These are phyloP conservation scores for Boletus huronensis DNA, from an alignment of 768 basidiomycete species.

Conservation along the genomic window DNA sequence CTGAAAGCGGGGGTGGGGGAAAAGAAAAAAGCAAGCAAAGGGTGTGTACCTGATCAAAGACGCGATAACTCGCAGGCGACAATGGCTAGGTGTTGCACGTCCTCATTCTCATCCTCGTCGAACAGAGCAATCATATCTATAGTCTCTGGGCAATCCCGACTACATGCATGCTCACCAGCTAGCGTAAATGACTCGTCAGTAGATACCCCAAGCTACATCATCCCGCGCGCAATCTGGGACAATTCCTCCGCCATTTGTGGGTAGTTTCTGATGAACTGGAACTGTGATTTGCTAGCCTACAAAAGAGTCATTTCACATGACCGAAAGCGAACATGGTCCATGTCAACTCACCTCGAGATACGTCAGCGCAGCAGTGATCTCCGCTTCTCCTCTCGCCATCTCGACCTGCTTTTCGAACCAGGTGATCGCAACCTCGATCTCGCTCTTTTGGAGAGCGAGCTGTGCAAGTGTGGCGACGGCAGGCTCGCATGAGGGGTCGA, in stretches of 20 bases:
- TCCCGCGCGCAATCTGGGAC: slow-evolving; percentile 41
- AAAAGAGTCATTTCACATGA: background rate
- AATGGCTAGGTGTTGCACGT: background rate
- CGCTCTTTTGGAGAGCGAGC: slow-evolving; percentile 84
- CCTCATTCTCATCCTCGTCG: slow-evolving; percentile 4
- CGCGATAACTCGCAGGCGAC: slow-evolving; percentile 6
- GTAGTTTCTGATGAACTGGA: slow-evolving; percentile 79
- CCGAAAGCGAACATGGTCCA: background rate
- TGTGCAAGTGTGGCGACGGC: slow-evolving; percentile 96
- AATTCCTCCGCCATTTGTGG: slow-evolving; percentile 80
- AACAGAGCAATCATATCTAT: slow-evolving; percentile 10
- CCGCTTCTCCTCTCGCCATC: slow-evolving; percentile 86
- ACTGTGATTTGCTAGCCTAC: slow-evolving; percentile 78
- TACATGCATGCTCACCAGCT: slow-evolving; percentile 12
- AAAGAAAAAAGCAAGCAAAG: background rate
- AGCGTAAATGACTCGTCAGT: background rate
- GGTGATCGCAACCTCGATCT: slow-evolving; percentile 79
- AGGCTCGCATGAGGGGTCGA: slow-evolving; percentile 94
- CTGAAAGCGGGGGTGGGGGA: too few relatives aligned
- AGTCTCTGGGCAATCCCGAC: slow-evolving; percentile 9
- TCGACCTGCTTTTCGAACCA: slow-evolving; percentile 84
- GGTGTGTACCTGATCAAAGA: slow-evolving; percentile 2
- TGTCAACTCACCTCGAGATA: slow-evolving; percentile 64
- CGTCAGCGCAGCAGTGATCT: slow-evolving; percentile 74
- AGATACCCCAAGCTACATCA: slow-evolving; percentile 28